Conservation (phyloP, 2,329 filamentous ascomycete genomes). For the Ophiostoma populinum region DNA sequence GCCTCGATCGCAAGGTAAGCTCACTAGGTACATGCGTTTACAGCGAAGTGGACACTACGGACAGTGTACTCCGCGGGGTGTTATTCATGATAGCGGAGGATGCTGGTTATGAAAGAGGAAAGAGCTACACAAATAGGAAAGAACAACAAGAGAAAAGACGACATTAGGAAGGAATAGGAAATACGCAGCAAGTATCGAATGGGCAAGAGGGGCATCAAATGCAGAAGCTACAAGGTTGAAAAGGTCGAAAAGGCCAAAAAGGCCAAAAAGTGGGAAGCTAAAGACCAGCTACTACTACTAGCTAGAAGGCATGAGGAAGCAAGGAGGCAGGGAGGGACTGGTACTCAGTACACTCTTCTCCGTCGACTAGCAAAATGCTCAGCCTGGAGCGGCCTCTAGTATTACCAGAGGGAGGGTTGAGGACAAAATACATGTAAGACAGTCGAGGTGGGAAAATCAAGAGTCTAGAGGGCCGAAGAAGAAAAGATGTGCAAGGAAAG, state of each 20-base stretch:
- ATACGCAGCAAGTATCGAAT: background rate
- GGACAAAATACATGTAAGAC: too few species aligned
- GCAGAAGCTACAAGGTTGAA: too few species aligned
- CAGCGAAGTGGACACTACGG: constrained; percentile 1
- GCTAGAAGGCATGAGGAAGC: constrained; percentile 3
- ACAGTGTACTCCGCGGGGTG: background rate
- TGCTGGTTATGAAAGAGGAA: background rate
- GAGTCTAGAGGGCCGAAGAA: background rate
- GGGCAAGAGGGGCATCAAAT: background rate
- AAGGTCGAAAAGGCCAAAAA: too few species aligned
- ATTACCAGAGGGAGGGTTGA: background rate
- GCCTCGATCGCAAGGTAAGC: background rate
- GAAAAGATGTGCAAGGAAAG: background rate
- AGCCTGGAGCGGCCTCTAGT: too few species aligned
- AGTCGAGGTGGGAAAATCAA: background rate
- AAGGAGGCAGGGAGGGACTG: background rate
- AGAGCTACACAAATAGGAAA: background rate
- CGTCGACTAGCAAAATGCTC: too few species aligned
- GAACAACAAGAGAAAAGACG: too few species aligned
- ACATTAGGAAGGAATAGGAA: too few species aligned
- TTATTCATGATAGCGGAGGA: background rate
- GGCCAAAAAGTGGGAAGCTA: constrained; percentile 4
- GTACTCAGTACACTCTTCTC: too few species aligned
- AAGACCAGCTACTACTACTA: constrained; percentile 1
- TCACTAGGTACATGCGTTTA: background rate